Evolutionary conservation across 164 flowering plant species (phyloP).

Genomic region (Tinospora cordifolia): DNA sequence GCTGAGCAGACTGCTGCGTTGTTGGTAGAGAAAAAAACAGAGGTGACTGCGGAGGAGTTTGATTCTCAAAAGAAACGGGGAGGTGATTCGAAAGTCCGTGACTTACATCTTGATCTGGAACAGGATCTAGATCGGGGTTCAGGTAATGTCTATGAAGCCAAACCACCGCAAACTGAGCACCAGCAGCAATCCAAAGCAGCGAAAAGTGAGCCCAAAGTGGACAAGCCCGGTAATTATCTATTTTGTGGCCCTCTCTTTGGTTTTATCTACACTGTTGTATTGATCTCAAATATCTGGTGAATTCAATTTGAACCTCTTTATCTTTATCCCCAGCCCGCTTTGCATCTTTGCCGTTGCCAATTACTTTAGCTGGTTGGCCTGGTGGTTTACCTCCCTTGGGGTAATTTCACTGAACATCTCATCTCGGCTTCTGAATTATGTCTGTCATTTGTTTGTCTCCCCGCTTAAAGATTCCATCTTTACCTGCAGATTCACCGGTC

Average conservation of each 20-base stretch:
- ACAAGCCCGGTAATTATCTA: slow-evolving; percentile 51
- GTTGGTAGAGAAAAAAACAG: slow-evolving; percentile 28
- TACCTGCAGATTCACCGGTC: slow-evolving; percentile 57
- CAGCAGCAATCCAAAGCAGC: slow-evolving; percentile 17
- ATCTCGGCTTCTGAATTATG: slow-evolving; percentile 1
- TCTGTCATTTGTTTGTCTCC: background rate
- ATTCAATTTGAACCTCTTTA: background rate
- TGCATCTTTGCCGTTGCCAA: slow-evolving; percentile 44
- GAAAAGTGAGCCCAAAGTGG: slow-evolving; percentile 29
- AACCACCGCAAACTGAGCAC: slow-evolving; percentile 13
- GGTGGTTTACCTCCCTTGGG: slow-evolving; percentile 85
- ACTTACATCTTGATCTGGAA: slow-evolving; percentile 57
- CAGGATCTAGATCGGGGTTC: slow-evolving; percentile 29
- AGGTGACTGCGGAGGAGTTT: slow-evolving; percentile 22
- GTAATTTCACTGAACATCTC: slow-evolving; percentile 27
- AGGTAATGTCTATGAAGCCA: slow-evolving; percentile 24
- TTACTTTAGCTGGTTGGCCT: slow-evolving; percentile 77
- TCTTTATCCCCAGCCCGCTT: slow-evolving; percentile 39
- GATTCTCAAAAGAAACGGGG: slow-evolving; percentile 28
- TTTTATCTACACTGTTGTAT: background rate
- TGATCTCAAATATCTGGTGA: too few species aligned
- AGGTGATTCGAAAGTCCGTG: slow-evolving; percentile 35
- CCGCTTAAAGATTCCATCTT: background rate
- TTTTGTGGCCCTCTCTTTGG: background rate
- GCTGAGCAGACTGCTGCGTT: slow-evolving; percentile 15